These are phyloP conservation scores for Blepharisma japonicum DNA, from an alignment of 73 alveolate species.

Conservation along the genomic window DNA sequence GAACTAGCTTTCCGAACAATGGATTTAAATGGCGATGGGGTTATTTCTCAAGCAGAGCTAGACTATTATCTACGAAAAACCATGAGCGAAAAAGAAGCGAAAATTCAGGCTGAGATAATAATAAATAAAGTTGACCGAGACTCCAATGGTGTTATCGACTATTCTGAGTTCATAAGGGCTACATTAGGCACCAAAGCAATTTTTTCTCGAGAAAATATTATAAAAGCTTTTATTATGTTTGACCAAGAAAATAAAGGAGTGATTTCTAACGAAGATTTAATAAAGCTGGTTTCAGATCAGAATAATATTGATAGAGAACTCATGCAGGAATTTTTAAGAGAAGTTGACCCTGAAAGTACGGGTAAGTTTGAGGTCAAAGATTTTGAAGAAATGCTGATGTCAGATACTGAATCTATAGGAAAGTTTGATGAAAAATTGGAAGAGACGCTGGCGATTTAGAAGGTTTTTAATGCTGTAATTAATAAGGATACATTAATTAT, in stretches of 20 bases:
- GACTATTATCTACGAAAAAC: not conserved
- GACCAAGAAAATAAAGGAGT: conserved; percentile 6
- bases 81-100: not conserved
- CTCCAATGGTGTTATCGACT: not conserved
- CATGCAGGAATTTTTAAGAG: too few relatives aligned
- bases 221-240: conserved; percentile 16
- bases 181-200: not conserved
- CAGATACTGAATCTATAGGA: too few relatives aligned
- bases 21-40: conserved; percentile 52
- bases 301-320: too few relatives aligned
- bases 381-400: too few relatives aligned
- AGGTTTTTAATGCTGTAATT: too few relatives aligned
- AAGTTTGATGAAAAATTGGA: too few relatives aligned
- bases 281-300: too few relatives aligned
- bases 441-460: too few relatives aligned
- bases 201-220: conserved; percentile 1
- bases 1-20: conserved; percentile 36
- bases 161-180: conserved; percentile 5
- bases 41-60: conserved; percentile 40
- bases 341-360: too few relatives aligned
- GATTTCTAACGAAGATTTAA: too few relatives aligned
- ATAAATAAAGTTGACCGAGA: not conserved
- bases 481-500: too few relatives aligned
- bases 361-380: too few relatives aligned
- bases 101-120: not conserved